Evolutionary conservation across 1,139 yeast genomes (phyloP).

Genomic region (Suhomyces bribrorum): DNA sequence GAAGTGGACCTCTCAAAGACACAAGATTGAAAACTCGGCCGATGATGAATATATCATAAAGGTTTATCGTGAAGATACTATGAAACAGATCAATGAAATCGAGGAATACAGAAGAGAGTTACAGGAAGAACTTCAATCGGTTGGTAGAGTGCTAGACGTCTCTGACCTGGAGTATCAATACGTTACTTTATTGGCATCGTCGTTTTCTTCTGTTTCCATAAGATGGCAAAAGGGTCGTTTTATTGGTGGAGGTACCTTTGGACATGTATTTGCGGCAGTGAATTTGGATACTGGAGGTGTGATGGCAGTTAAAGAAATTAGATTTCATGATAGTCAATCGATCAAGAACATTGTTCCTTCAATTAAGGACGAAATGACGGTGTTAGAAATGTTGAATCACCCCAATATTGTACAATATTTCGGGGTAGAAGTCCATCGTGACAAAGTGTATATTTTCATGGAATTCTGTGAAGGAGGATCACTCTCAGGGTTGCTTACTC

Average conservation of each 20-base stretch:
- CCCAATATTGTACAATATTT: conserved; percentile 95
- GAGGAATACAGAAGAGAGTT: conserved; percentile 57
- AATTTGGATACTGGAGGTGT: conserved; percentile 94
- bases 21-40: conserved; percentile 49
- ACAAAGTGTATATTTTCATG: conserved; percentile 93
- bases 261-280: conserved; percentile 88
- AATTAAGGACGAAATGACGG: conserved; percentile 95
- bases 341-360: conserved; percentile 84
- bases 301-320: conserved; percentile 94
- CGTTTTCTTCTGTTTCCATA: conserved; percentile 86
- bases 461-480: conserved; percentile 98
- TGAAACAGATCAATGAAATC: conserved; percentile 58
- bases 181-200: conserved; percentile 82
- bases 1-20: conserved; percentile 53
- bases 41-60: conserved; percentile 63
- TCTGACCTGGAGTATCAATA: conserved; percentile 86
- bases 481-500: conserved; percentile 70
- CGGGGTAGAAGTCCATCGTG: conserved; percentile 97
- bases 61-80: conserved; percentile 58
- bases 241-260: conserved; percentile 96
- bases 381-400: conserved; percentile 88
- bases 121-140: conserved; percentile 52
- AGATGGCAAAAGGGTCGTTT: conserved; percentile 97
- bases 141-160: conserved; percentile 89
- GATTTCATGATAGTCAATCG: conserved; percentile 86